A percentile compares a stretch with the other conserved stretches of the same genome.
These are phyloP conservation scores for Debaryomyces psychrophilus DNA, from an alignment of 1,139 yeast genomes.

Conservation along the genomic window DNA sequence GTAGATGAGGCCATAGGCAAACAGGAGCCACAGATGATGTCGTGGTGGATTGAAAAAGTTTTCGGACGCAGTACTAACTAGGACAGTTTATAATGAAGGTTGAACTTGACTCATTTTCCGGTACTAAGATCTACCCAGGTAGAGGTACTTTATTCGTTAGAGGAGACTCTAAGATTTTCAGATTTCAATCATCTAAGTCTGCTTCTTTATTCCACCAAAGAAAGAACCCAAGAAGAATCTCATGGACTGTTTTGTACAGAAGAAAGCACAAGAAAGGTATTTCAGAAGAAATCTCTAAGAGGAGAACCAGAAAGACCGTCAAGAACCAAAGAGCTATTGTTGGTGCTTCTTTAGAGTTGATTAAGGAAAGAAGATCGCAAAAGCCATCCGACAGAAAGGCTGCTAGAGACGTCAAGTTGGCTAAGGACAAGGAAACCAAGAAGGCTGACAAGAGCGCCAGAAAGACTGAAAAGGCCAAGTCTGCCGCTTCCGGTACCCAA, in stretches of 20 bases:
- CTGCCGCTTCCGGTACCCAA: conserved; percentile 72
- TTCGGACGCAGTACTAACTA: conserved; percentile 6
- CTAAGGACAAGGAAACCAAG: conserved; percentile 94
- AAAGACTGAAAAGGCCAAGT: conserved; percentile 91
- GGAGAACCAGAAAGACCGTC: conserved; percentile 96
- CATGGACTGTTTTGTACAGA: conserved; percentile 99
- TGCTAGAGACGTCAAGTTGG: conserved; percentile 88
- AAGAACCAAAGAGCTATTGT: conserved; percentile 99
- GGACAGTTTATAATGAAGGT: conserved; percentile 74
- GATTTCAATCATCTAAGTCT: conserved; percentile 98
- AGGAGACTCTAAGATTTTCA: conserved; percentile 99
- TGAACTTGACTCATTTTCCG: conserved; percentile 99
- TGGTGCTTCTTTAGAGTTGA: conserved; percentile 98
- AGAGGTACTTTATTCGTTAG: conserved; percentile 99
- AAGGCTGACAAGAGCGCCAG: conserved; percentile 91
- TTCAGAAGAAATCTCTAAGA: conserved; percentile 96
- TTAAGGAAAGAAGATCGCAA: conserved; percentile 95
- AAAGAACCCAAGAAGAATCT: conserved; percentile 99
- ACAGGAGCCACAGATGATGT: not conserved
- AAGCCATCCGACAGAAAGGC: conserved; percentile 99
- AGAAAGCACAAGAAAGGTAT: conserved; percentile 99
- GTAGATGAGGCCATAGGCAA: not conserved
- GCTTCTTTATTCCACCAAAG: conserved; percentile 99
- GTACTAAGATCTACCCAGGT: conserved; percentile 99
- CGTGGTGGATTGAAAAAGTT: not conserved